Evolutionary conservation across 805 yeast species (phyloP).

Genomic region (Yarrowia sp.): DNA sequence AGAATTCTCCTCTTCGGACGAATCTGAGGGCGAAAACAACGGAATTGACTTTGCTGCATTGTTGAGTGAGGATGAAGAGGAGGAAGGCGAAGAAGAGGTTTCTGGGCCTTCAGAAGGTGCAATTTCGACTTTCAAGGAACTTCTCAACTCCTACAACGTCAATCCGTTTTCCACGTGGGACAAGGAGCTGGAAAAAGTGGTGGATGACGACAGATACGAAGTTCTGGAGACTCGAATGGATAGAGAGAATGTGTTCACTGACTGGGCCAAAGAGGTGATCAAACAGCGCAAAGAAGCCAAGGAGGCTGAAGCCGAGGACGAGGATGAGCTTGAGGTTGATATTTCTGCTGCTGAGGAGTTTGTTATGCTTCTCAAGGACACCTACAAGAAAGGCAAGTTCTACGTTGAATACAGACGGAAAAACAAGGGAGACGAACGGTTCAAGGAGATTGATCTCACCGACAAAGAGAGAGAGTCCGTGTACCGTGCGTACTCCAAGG

Average conservation of each 20-base stretch:
- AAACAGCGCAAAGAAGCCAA: conserved; percentile 36
- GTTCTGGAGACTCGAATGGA: conserved; percentile 49
- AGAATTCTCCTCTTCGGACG: conserved; percentile 17
- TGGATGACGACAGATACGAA: conserved; percentile 55
- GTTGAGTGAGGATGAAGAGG: conserved; percentile 42
- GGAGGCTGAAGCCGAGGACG: conserved; percentile 14
- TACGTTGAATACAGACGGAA: conserved; percentile 54
- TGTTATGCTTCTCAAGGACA: conserved; percentile 47
- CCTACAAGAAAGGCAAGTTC: conserved; percentile 46
- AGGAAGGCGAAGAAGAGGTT: conserved; percentile 41
- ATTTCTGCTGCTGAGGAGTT: conserved; percentile 45
- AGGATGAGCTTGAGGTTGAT: conserved; percentile 23
- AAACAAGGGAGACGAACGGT: conserved; percentile 46
- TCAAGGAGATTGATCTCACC: conserved; percentile 46
- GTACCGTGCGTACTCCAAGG: conserved; percentile 50
- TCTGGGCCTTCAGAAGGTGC: not conserved
- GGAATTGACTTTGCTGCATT: conserved; percentile 30
- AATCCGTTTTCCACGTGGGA: conserved; percentile 61
- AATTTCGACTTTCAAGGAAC: conserved; percentile 47
- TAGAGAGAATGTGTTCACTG: conserved; percentile 55
- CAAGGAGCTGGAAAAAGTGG: conserved; percentile 53
- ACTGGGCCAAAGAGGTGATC: conserved; percentile 53
- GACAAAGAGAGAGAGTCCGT: conserved; percentile 53
- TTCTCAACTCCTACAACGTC: conserved; percentile 51
- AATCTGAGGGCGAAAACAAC: conserved; percentile 26